Base-by-base conservation (phyloP, 2,329 filamentous ascomycete genomes). In the Mycosphaerelloides madeirae region DNA sequence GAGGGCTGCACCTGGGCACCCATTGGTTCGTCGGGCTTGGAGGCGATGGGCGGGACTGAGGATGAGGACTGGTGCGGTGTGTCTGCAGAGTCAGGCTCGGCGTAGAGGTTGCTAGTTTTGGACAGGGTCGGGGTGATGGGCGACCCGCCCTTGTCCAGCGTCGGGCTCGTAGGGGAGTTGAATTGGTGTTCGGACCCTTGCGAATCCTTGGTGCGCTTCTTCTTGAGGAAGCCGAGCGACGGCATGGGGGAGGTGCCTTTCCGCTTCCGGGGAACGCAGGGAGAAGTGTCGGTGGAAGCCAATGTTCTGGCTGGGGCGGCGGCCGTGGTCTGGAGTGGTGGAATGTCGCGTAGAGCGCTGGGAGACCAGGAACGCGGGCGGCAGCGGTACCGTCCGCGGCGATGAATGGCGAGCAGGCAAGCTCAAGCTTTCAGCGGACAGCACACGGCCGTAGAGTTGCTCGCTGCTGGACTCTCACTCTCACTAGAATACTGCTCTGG, bases 141-240 rank as follows among this genome's bases (percentile, higher is more conserved):
- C 41, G 59, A 57, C 44, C 50, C 52, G 47, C 44, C 49, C 35
- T 51, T 53, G 43, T 52, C 53, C 29, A 50, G 84, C 56, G 76
- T 76, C 62, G 81, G 76, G 63, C 82, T 80, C 59, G 77, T 78
- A 66, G 87, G 82, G 66, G 80, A 76, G 65, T 83, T 80, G 65
- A 77, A 68, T 67, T 82, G 77, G 58, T 68, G 29, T n/a, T 53
- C 49, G 66, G 68, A 69, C 54, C 74, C 71, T 58, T 71, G 68
- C 45, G 57, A 49, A 75, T 96, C 89, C 81, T 89, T 94, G 73
- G 89, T 95, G 80, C 89, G 84, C 80, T 95, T 95, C 81, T 95
- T 97, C 80, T 96, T 96, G 67, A 97, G 81, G 67, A 96, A 89
- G 70, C 88, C 88, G 76, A 96, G 80, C 70, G 81, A 87, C 83